Evolutionary conservation across 768 basidiomycete genomes (phyloP).

Genomic region (Suillus hirtellus): DNA sequence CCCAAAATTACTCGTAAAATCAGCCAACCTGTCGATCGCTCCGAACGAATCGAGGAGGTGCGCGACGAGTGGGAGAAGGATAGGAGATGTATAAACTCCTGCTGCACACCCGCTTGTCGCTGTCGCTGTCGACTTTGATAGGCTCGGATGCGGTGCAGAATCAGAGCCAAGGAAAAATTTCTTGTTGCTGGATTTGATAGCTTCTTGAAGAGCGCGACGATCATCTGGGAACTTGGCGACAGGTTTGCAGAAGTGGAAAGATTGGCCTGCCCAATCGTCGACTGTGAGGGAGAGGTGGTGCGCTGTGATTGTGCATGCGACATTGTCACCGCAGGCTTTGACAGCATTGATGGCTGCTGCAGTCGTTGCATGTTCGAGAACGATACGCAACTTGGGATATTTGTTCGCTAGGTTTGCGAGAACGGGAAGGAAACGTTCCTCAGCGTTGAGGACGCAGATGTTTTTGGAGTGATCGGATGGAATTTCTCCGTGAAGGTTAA

Average conservation of each 20-base stretch:
- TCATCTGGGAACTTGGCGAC: constrained; percentile 97
- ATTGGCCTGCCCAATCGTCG: constrained; percentile 95
- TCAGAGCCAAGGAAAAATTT: constrained; percentile 73
- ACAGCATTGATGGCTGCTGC: constrained; percentile 88
- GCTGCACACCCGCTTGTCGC: constrained; percentile 83
- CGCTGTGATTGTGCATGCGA: constrained; percentile 95
- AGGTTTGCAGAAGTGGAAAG: constrained; percentile 96
- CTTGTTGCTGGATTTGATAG: constrained; percentile 68
- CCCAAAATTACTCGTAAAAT: constrained; percentile 79
- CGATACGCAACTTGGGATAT: constrained; percentile 91
- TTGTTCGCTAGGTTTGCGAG: constrained; percentile 74
- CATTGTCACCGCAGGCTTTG: constrained; percentile 72
- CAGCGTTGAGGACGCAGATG: constrained; percentile 91
- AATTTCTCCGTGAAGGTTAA: constrained; percentile 96
- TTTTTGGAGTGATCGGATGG: constrained; percentile 83
- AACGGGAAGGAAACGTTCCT: constrained; percentile 86
- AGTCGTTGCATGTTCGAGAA: constrained; percentile 96
- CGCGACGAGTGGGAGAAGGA: constrained; percentile 87
- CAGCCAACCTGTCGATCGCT: constrained; percentile 78
- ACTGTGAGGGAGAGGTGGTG: constrained; percentile 94
- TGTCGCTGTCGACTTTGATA: constrained; percentile 67
- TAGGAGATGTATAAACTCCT: constrained; percentile 93
- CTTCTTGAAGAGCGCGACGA: constrained; percentile 74
- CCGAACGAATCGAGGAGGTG: constrained; percentile 86
- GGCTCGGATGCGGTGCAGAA: constrained; percentile 86